Percentiles rank a stretch among this genome's conserved stretches.
Evolutionary conservation across 73 alveolate genomes (phyloP).

Genomic region (Durusdinium trenchii): DNA sequence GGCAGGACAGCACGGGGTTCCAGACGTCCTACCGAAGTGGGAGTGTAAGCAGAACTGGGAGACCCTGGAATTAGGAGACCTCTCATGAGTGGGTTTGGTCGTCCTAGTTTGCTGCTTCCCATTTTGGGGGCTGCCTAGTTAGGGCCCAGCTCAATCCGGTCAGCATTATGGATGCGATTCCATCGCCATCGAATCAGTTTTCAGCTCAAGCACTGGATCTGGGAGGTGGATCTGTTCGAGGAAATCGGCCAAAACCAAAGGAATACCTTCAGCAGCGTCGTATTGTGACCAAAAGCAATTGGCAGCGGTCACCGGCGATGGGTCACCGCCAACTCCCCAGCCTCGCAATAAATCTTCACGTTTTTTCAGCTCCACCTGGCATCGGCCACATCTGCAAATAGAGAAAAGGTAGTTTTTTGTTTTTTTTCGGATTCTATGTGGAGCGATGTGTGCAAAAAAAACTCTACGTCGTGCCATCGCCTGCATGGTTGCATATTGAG

Average conservation of each 20-base stretch:
- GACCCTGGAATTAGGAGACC: no score
- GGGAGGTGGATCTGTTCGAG: slow-evolving; percentile 64
- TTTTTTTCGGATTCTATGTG: not conserved
- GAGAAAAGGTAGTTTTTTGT: no score
- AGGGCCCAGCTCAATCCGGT: not conserved
- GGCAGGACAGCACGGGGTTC: no score
- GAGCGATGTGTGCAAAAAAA: not conserved
- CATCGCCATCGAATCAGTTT: not conserved
- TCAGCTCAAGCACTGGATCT: slow-evolving; percentile 50
- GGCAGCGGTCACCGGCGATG: no score
- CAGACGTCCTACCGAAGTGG: no score
- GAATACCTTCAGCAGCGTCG: slow-evolving; percentile 28
- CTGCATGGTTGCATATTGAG: slow-evolving; percentile 56
- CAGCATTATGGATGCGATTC: not conserved
- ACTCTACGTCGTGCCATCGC: not conserved
- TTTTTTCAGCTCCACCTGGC: slow-evolving; percentile 46
- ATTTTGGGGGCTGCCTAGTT: not conserved
- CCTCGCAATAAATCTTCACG: slow-evolving; percentile 58
- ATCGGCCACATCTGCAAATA: no score
- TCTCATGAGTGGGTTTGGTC: no score
- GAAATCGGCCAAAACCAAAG: slow-evolving; percentile 77
- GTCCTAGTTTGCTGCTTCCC: not conserved
- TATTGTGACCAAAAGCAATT: no score
- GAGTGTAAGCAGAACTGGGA: no score
- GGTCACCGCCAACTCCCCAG: no score